Evolutionary conservation across 768 basidiomycete species (phyloP).

Genomic region (Pleurotus pulmonarius): DNA sequence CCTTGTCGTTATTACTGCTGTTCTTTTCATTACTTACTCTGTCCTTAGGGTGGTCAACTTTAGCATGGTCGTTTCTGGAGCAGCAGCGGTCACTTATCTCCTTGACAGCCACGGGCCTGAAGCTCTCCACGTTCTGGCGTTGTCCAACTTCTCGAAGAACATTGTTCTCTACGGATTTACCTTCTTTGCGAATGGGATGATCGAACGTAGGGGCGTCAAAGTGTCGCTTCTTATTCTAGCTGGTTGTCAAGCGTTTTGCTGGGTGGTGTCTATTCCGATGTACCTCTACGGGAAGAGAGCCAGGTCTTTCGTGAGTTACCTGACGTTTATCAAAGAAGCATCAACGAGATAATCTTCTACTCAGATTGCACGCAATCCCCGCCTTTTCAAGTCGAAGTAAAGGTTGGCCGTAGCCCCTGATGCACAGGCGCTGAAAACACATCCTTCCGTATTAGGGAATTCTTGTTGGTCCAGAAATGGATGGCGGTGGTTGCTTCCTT

Average conservation of each 20-base stretch:
- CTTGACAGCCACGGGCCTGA: constrained; percentile 40
- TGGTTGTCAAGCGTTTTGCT: constrained; percentile 35
- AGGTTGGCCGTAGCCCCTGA: background rate
- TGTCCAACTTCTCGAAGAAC: constrained; percentile 41
- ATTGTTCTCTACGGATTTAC: constrained; percentile 42
- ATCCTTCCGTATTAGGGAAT: background rate
- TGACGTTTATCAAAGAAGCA: background rate
- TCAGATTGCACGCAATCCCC: background rate
- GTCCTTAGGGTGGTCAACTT: constrained; percentile 35
- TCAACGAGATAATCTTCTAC: background rate
- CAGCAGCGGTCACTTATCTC: constrained; percentile 40
- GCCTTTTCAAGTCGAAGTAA: background rate
- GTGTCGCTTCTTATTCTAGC: constrained; percentile 36
- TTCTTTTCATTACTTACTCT: background rate
- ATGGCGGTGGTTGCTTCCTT: no score
- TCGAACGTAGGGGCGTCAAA: constrained; percentile 31
- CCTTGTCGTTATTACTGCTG: no score
- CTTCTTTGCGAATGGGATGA: constrained; percentile 41
- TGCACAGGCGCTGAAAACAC: no score
- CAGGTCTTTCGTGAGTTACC: constrained; percentile 34
- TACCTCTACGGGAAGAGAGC: constrained; percentile 41
- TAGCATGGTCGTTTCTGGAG: constrained; percentile 38
- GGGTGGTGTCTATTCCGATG: constrained; percentile 39
- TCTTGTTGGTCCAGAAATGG: background rate
- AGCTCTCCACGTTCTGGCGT: constrained; percentile 36